Evolutionary conservation across 2,329 filamentous ascomycete genomes (phyloP).

Genomic region (Huntiella savannae): DNA sequence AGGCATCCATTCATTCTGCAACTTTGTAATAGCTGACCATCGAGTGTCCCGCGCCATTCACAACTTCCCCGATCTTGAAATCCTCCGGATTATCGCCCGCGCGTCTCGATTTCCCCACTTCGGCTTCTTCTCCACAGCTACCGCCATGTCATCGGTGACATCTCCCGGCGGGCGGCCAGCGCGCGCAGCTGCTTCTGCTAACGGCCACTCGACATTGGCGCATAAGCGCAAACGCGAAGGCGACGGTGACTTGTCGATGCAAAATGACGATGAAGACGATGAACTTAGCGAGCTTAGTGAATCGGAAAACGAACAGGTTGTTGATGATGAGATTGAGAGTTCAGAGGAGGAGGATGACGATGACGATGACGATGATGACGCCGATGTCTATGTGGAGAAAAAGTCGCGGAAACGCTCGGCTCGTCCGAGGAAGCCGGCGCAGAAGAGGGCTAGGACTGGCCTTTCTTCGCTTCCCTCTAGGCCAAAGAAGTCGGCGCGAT

Average conservation of each 20-base stretch:
- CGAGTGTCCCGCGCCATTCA: too few species aligned
- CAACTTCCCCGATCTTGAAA: too few species aligned
- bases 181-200: too few species aligned
- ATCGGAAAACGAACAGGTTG: constrained; percentile 25
- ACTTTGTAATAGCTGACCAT: too few species aligned
- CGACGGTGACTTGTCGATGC: constrained; percentile 15
- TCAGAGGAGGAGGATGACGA: neutral
- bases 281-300: constrained; percentile 17
- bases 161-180: too few species aligned
- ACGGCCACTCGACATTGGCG: too few species aligned
- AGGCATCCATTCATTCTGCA: too few species aligned
- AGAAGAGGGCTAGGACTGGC: constrained; percentile 41
- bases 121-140: too few species aligned
- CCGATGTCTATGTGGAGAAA: constrained; percentile 23
- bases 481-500: constrained; percentile 36
- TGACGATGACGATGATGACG: constrained; percentile 23
- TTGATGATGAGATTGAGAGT: constrained; percentile 17
- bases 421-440: constrained; percentile 34
- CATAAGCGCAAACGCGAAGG: constrained; percentile 39
- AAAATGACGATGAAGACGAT: constrained; percentile 24
- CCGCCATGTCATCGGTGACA: too few species aligned
- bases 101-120: too few species aligned
- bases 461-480: constrained; percentile 29
- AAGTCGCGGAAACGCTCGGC: constrained; percentile 21
- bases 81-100: too few species aligned